Conservation (phyloP, 2,329 filamentous ascomycete genomes). For the Lachnellula cervina region DNA sequence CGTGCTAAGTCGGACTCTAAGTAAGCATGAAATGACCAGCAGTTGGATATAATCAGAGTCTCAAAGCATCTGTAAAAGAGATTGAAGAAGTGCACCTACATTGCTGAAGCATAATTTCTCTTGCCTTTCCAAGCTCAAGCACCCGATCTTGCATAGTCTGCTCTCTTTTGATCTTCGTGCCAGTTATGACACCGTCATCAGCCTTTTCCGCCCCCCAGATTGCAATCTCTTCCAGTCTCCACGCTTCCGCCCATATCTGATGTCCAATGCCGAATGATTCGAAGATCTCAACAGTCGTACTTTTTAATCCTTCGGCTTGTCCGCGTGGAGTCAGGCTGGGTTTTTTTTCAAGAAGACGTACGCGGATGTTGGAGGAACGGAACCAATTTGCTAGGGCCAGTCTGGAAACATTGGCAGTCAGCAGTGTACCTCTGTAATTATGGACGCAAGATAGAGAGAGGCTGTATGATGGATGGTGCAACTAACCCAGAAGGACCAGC, state of each 20-base stretch:
- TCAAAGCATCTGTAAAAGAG: background rate
- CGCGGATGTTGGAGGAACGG: background rate
- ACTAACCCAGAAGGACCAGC: background rate
- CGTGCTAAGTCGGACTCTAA: background rate
- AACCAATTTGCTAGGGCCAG: background rate
- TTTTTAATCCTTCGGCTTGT: background rate
- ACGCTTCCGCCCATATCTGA: conserved; percentile 1
- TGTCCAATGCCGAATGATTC: conserved; percentile 1
- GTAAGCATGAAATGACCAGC: background rate
- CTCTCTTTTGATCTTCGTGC: background rate
- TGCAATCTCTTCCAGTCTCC: background rate
- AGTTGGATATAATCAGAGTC: background rate
- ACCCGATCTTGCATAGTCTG: background rate
- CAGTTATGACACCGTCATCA: background rate
- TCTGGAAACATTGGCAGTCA: background rate
- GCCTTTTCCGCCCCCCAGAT: background rate
- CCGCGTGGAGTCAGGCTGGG: background rate
- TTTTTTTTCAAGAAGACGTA: background rate
- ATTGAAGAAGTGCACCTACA: background rate
- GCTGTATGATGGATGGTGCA: too few species aligned
- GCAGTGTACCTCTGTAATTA: too few species aligned
- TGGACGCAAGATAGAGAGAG: too few species aligned
- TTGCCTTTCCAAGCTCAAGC: background rate
- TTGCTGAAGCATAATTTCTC: conserved; percentile 3
- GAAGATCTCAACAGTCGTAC: conserved; percentile 1